These are phyloP conservation scores for Pythium rhizo-oryzae DNA, from an alignment of 352 stramenopile species.

Conservation along the genomic window DNA sequence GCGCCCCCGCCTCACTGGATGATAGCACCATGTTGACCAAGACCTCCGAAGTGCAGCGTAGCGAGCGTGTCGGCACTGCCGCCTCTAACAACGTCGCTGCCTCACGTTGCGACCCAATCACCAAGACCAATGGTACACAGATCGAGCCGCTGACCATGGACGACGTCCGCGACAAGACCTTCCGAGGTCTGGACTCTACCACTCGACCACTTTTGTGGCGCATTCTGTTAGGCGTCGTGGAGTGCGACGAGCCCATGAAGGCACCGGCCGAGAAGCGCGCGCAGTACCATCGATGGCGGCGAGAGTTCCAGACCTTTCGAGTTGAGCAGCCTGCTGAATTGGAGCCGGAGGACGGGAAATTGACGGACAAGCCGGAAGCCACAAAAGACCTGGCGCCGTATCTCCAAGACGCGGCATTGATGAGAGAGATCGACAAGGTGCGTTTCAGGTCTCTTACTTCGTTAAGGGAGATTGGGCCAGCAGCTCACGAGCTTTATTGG, in stretches of 20 bases:
- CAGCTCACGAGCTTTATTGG: neutral
- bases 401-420: constrained; percentile 40
- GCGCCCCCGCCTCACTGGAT: no score
- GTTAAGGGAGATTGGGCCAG: no score
- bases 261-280: constrained; percentile 13
- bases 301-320: constrained; percentile 25
- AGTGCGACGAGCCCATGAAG: constrained; percentile 5
- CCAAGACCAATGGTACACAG: neutral
- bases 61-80: constrained; percentile 6
- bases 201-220: constrained; percentile 21
- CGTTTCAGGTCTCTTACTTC: neutral
- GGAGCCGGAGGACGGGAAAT: constrained; percentile 13
- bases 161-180: constrained; percentile 16
- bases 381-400: constrained; percentile 12
- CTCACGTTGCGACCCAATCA: no score
- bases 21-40: constrained; percentile 23
- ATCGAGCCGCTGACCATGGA: constrained; percentile 10
- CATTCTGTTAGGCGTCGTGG: constrained; percentile 24
- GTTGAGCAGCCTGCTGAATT: neutral
- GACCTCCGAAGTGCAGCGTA: constrained; percentile 13
- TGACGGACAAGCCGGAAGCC: neutral
- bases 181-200: constrained; percentile 9
- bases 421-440: constrained; percentile 73
- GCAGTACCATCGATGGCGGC: constrained; percentile 33
- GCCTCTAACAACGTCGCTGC: constrained; percentile 7